A percentile compares a stretch with the other conserved stretches of the same genome.
These are phyloP conservation scores for Picocystis sp. DNA, from an alignment of 163 green algal genomes.

Conservation along the genomic window DNA sequence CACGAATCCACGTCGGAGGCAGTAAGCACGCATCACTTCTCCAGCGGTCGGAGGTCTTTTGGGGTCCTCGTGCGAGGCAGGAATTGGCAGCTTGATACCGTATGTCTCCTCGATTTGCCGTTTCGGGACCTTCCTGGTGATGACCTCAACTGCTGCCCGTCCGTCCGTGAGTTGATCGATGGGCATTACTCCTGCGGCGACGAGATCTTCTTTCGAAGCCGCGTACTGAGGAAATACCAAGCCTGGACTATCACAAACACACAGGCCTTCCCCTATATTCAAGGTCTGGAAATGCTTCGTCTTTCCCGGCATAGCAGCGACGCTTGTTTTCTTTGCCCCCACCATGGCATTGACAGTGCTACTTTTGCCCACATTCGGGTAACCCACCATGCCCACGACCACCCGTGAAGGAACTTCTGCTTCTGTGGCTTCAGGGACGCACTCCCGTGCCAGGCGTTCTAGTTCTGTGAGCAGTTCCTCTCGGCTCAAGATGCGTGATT, in stretches of 20 bases:
- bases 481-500: too few relatives aligned
- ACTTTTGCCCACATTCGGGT: conserved; percentile 97
- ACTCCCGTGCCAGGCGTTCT: conserved; percentile 1
- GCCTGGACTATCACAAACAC: conserved; percentile 90
- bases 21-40: conserved; percentile 49
- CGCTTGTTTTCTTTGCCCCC: conserved; percentile 84
- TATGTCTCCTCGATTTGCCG: conserved; percentile 49
- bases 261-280: conserved; percentile 26
- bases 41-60: conserved; percentile 31
- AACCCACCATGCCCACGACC: conserved; percentile 89
- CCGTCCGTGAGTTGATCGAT: conserved; percentile 91
- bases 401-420: conserved; percentile 13
- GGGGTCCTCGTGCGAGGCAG: conserved; percentile 24
- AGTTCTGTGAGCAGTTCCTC: background rate
- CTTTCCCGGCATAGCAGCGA: conserved; percentile 90
- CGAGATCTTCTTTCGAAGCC: conserved; percentile 79
- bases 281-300: conserved; percentile 96
- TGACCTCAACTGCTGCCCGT: conserved; percentile 44
- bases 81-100: conserved; percentile 42
- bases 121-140: conserved; percentile 39
- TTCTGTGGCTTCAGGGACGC: conserved; percentile 1
- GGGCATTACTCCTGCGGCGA: conserved; percentile 82
- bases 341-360: conserved; percentile 97
- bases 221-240: conserved; percentile 88
- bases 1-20: conserved; percentile 53